Percentiles rank a stretch among this genome's conserved stretches.
Conservation (phyloP, 352 stramenopile species). For the Phytophthora nicotianae region DNA sequence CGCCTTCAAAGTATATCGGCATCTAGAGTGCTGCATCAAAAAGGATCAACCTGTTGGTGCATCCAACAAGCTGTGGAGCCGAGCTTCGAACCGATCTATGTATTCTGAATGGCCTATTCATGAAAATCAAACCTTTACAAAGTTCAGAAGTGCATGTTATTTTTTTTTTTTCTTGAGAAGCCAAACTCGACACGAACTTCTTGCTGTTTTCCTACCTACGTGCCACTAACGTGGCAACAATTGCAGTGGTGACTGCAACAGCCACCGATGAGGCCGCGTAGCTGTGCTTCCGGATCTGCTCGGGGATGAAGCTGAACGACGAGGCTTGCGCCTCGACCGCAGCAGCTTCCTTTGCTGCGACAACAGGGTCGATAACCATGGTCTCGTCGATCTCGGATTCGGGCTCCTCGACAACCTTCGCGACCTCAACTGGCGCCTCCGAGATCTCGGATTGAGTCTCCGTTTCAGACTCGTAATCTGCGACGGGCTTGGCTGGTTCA, state of each 20-base stretch:
- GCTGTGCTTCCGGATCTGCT: conserved; percentile 33
- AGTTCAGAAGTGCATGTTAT: background rate
- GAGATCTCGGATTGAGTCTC: conserved; percentile 34
- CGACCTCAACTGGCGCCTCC: conserved; percentile 10
- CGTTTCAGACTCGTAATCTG: conserved; percentile 24
- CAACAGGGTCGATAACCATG: conserved; percentile 33
- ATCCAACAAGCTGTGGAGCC: conserved; percentile 3
- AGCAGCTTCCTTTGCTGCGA: conserved; percentile 29
- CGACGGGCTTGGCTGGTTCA: conserved; percentile 9
- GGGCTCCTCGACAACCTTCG: conserved; percentile 16
- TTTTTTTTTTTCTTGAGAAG: too few relatives aligned
- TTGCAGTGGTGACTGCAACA: conserved; percentile 30
- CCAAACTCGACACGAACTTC: background rate
- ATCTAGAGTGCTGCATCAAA: conserved; percentile 4
- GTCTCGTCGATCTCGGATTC: conserved; percentile 38
- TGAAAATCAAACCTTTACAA: background rate
- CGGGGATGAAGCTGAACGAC: conserved; percentile 28
- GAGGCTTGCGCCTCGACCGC: conserved; percentile 14
- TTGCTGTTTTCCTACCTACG: conserved; percentile 27
- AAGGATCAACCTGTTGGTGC: too few relatives aligned
- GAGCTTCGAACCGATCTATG: conserved; percentile 1
- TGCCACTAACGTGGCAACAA: conserved; percentile 32
- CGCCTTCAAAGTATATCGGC: conserved; percentile 9
- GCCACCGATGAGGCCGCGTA: conserved; percentile 38
- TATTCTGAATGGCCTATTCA: background rate